Evolutionary conservation across 2,329 filamentous ascomycete genomes (phyloP), one percentile per base, ranked within the genome.

Genomic region (Onygenales sp.): DNA sequence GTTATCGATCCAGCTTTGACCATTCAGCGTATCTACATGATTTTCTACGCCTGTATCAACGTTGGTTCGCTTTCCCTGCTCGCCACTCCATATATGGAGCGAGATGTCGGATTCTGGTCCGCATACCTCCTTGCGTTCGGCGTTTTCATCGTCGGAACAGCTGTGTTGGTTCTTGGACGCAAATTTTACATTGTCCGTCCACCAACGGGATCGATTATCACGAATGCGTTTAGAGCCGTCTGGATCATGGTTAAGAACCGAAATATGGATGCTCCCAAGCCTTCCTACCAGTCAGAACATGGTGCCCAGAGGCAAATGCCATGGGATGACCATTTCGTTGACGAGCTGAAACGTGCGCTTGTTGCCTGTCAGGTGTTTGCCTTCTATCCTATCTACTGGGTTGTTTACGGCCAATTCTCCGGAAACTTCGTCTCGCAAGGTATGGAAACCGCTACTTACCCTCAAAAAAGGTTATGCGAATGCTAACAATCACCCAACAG

Each of bases 11-110:
- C 84, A 0, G 74, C 78, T 40, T 73, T 86, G 52, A 87, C 85
- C 1, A 78, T 84, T 57, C 80, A 84, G 62, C 76, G 82, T 47
- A 82, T 87, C 56, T 87, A 86, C 74, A 86, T 83, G 82, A 79
- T 87, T 63, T 88, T 87, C 72, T 88, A 88, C 69, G 76, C 78
- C 66, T 85, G 81, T 69, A 87, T 88, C 64, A 88, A 89, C 67
- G 60, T 89, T 13, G 86, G 85, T n/a, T 80, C 83, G 1, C 73
- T 90, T 6, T 86, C 81, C 0, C 73, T 81, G 52, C 77, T 88
- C 59, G 82, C 79, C 6, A 88, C 83, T 0, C 81, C 81, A 1
- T 83, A 82, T 63, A 78, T 88, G 72, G 86, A 90, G 66, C 72
- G 78, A 54, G 77, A 84, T 60, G 68, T 83, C 54, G 83, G 82